Evolutionary conservation across 2,329 filamentous ascomycete genomes (phyloP).

Genomic region (Knufia fluminis): DNA sequence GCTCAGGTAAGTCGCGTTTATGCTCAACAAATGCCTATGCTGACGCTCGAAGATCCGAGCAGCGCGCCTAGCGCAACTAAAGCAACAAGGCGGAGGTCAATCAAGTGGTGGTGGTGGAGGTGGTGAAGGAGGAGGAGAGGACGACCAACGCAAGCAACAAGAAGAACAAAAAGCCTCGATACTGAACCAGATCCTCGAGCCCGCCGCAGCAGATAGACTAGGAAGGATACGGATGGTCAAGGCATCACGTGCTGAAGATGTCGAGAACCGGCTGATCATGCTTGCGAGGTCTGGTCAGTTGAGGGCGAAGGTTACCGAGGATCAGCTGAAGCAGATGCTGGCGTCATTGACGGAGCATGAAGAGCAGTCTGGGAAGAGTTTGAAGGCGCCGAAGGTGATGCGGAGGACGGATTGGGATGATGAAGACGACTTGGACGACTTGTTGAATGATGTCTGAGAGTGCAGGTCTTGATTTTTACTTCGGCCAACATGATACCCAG

Average conservation of each 20-base stretch:
- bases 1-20: conserved; percentile 43
- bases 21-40: background rate
- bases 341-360: conserved; percentile 33
- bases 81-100: conserved; percentile 55
- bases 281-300: conserved; percentile 83
- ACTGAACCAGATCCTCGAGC: conserved; percentile 86
- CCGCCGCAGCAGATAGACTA: conserved; percentile 84
- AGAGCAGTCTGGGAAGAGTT: conserved; percentile 52
- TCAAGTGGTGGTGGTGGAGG: conserved; percentile 38
- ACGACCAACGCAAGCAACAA: conserved; percentile 49
- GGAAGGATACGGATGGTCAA: conserved; percentile 94
- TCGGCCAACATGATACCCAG: conserved; percentile 17
- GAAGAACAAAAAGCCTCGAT: conserved; percentile 67
- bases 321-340: conserved; percentile 85
- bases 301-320: conserved; percentile 77
- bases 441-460: conserved; percentile 18
- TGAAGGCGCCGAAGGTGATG: conserved; percentile 77
- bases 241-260: conserved; percentile 75
- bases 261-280: conserved; percentile 89
- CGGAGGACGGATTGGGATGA: conserved; percentile 80
- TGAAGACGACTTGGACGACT: conserved; percentile 50
- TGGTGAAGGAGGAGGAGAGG: conserved; percentile 35
- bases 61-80: conserved; percentile 87
- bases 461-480: background rate
- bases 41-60: conserved; percentile 61